Conservation (phyloP, 1,284 basidiomycete genomes). For the Microstroma glucosiphilum region DNA sequence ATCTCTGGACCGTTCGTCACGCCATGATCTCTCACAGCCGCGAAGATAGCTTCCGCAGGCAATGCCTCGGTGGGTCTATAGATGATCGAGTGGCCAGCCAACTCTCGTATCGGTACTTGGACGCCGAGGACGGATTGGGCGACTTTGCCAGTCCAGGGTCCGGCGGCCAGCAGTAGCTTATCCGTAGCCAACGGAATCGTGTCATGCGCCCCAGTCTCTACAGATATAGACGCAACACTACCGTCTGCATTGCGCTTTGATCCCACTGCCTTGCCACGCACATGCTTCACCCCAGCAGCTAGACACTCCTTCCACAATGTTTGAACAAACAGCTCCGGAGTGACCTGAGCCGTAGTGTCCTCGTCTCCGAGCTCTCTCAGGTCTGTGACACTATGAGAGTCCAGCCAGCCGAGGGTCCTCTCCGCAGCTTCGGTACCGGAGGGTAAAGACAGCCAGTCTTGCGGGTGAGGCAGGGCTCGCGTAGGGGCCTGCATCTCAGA, state of each 20-base stretch:
- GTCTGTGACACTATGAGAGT: constrained; percentile 38
- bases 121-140: constrained; percentile 33
- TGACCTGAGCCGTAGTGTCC: constrained; percentile 67
- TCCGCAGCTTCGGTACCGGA: not conserved
- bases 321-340: constrained; percentile 71
- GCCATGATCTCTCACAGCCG: constrained; percentile 52
- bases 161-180: constrained; percentile 67
- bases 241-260: constrained; percentile 17
- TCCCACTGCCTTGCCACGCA: constrained; percentile 43
- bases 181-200: constrained; percentile 34
- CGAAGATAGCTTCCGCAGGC: constrained; percentile 55
- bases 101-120: not conserved
- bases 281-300: constrained; percentile 52
- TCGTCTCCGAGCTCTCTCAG: constrained; percentile 50
- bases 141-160: constrained; percentile 70
- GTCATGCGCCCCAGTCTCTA: constrained; percentile 11
- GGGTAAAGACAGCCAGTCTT: constrained; percentile 7
- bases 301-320: constrained; percentile 62
- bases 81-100: constrained; percentile 52
- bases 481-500: constrained; percentile 8
- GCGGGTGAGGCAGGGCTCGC: constrained; percentile 9
- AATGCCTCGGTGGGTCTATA: constrained; percentile 41
- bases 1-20: constrained; percentile 32
- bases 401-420: constrained; percentile 41
- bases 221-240: constrained; percentile 23